These are phyloP conservation scores for Cladosporium sp. DNA, from an alignment of 2,329 filamentous ascomycete genomes.

Conservation along the genomic window DNA sequence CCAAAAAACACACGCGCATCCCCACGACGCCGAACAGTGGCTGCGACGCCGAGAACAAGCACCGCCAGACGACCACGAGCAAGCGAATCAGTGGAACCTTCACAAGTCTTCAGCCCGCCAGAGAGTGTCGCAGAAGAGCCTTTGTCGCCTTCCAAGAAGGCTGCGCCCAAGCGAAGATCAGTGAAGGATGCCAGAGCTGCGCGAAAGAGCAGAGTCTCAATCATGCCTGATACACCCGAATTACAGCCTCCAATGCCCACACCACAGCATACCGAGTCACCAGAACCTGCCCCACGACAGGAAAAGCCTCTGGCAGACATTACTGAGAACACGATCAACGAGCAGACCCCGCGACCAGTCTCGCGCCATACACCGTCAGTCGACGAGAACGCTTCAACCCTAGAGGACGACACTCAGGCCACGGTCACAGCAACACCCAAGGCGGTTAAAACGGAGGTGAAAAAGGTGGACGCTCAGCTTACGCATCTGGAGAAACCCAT, in stretches of 20 bases:
- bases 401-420: constrained; percentile 22
- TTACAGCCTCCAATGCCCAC: constrained; percentile 40
- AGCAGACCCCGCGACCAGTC: constrained; percentile 47
- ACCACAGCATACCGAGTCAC: constrained; percentile 48
- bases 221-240: constrained; percentile 40
- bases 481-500: constrained; percentile 83
- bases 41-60: constrained; percentile 48
- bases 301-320: constrained; percentile 71
- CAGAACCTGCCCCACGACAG: constrained; percentile 41
- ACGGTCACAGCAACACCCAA: constrained; percentile 27
- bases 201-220: constrained; percentile 42
- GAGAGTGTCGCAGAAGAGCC: constrained; percentile 52
- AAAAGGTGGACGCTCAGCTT: constrained; percentile 73
- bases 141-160: constrained; percentile 57
- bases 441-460: constrained; percentile 50
- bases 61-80: constrained; percentile 47
- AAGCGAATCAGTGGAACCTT: constrained; percentile 56
- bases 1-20: constrained; percentile 61
- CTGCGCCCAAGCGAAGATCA: constrained; percentile 65
- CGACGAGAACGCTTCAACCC: constrained; percentile 20
- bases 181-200: constrained; percentile 53
- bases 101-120: constrained; percentile 61
- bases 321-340: constrained; percentile 66
- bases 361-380: constrained; percentile 22
- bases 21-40: constrained; percentile 53